Evolutionary conservation across 768 basidiomycete genomes (phyloP), one percentile per base, ranked within the genome.

Genomic region (Suillus ampliporus): DNA sequence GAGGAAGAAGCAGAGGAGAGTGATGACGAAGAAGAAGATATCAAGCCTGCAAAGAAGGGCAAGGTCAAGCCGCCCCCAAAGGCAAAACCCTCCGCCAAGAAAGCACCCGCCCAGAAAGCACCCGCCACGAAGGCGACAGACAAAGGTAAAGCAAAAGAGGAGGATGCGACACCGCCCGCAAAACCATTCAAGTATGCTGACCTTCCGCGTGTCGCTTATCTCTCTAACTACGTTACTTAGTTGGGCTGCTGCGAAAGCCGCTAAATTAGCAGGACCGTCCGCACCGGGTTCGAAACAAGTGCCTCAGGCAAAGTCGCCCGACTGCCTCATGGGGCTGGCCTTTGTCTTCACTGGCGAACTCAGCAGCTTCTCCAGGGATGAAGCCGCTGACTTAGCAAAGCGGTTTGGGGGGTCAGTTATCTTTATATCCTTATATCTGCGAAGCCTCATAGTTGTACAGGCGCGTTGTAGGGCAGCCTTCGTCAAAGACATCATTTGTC

Each of bases 291-390:
- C 84, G 19, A 89, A 88, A 71, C 73, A 80, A 15, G 78, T 90
- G 5, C 90, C 90, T 0, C 84, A 90, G 28, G 79, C 81, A n/a
- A 93, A 90, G 70, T 81, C 85, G 15, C 92, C 92, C 0, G 87
- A 94, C 48, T 94, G 92, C 71, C 81, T 99, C 10, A 84, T 89
- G 0, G 96, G 96, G 0, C 81, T 99, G 26, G 84, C 94, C 0
- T 91, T 99, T 70, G 97, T 99, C 23, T 99, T 99, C 67, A 99
- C 97, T 0, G 97, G 96, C 17, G 97, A 99, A 68, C 77, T 99
- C 51, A 86, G 83, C 52, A 91, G 90, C 62, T 88, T 99, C 66
- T 88, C 93, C 1, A 84, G 97, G 41, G 94, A 98, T 3, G 95
- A 97, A 67, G 90, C 93, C 1, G 72, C 81, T 31, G 95, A 97